Evolutionary conservation across 441 rosid genomes (phyloP).

Genomic region (Mallotus repandus): DNA sequence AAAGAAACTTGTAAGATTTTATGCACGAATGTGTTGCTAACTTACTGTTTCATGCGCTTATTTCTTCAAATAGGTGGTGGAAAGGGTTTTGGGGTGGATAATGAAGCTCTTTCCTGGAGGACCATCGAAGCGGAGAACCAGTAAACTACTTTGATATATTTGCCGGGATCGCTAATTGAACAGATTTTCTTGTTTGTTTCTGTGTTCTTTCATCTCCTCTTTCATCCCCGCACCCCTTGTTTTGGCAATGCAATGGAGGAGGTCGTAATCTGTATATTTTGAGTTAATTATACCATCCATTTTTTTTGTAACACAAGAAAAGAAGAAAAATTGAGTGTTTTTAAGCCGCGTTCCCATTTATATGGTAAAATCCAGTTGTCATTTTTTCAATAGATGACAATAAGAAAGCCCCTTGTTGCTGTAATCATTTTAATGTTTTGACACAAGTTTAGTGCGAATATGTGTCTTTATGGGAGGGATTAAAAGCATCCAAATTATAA

Average conservation of each 20-base stretch:
- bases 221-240: slow-evolving; percentile 17
- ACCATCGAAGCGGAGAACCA: slow-evolving; percentile 78
- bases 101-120: slow-evolving; percentile 99
- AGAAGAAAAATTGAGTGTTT: slow-evolving; percentile 24
- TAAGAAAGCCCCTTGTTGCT: slow-evolving; percentile 23
- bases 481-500: slow-evolving; percentile 6
- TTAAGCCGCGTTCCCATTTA: slow-evolving; percentile 22
- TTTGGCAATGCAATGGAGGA: slow-evolving; percentile 26
- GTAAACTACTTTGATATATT: slow-evolving; percentile 64
- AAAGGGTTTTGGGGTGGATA: slow-evolving; percentile 97
- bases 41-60: neutral
- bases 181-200: neutral
- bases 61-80: slow-evolving; percentile 64
- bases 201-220: slow-evolving; percentile 1
- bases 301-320: slow-evolving; percentile 25
- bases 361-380: slow-evolving; percentile 19
- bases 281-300: slow-evolving; percentile 39
- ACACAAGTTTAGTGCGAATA: slow-evolving; percentile 19
- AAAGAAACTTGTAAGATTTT: neutral
- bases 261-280: slow-evolving; percentile 45
- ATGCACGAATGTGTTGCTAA: neutral
- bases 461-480: slow-evolving; percentile 15
- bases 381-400: slow-evolving; percentile 28
- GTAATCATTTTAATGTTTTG: slow-evolving; percentile 8
- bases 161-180: slow-evolving; percentile 16